Conservation (phyloP, 352 stramenopile genomes). For the Phytophthora crassamura region DNA sequence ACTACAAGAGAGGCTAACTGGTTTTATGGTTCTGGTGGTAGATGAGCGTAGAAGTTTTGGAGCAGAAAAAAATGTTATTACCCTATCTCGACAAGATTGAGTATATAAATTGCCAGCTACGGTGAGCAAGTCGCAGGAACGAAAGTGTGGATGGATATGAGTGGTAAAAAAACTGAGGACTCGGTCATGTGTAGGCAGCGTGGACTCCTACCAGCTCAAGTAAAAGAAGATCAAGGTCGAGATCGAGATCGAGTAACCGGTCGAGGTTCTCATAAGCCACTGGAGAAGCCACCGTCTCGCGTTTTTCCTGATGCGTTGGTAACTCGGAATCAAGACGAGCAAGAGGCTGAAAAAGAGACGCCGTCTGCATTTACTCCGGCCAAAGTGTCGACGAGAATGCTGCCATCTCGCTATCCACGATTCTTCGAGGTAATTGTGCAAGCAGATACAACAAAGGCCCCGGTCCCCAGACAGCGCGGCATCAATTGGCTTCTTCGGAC, state of each 20-base stretch:
- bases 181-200: conserved; percentile 37
- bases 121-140: conserved; percentile 30
- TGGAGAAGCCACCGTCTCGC: conserved; percentile 12
- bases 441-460: neutral
- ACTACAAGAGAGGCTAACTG: neutral
- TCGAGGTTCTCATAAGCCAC: conserved; percentile 8
- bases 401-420: conserved; percentile 59
- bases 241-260: neutral
- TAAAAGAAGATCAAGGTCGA: conserved; percentile 10
- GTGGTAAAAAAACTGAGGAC: neutral
- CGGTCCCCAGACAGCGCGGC: conserved; percentile 46
- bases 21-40: conserved; percentile 9
- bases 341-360: conserved; percentile 4
- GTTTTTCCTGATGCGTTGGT: conserved; percentile 2
- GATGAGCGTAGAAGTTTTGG: conserved; percentile 66
- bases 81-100: conserved; percentile 89
- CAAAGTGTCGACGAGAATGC: conserved; percentile 37
- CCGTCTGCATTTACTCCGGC: neutral
- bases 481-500: conserved; percentile 71
- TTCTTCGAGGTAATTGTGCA: conserved; percentile 51
- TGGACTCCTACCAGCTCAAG: conserved; percentile 46
- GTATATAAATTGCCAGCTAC: conserved; percentile 87
- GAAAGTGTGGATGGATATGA: neutral
- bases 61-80: conserved; percentile 85
- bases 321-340: conserved; percentile 36